Evolutionary conservation across 208 protist species (phyloP), one percentile per base, ranked within the genome.

Genomic region (Wallacemonas sp.): DNA sequence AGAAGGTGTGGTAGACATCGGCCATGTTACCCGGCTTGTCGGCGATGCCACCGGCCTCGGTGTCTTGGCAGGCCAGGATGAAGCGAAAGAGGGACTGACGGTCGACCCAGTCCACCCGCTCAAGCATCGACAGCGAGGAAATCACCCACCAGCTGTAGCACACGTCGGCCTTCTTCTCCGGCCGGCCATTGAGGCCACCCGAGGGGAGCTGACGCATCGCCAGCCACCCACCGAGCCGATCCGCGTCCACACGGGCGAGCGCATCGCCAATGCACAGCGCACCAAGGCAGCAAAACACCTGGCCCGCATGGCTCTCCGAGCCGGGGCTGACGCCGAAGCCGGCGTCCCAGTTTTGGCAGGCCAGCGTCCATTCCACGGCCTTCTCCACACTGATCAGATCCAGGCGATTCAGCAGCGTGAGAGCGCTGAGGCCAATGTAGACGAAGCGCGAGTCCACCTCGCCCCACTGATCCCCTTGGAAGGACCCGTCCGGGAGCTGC

Each of bases 61-160:
- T 72, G 77, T 99, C 98, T 76, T 98, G 98, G 65, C 97, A 99
- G 10, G 77, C 72, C 1, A 99, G 61, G 59, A 99, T 99, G 72
- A 98, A 99, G 1, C 25, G 26, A 45, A 89, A 83, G 0, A 99
- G 86, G n/a, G 76, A 79, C 1, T 93, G 74, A 10, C 63, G 70
- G 76, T 99, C 87, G 46, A 99, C 99, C 97, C 97, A 99, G 46
- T 94, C 57, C 2, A 97, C 59, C 2, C 89, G 74, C 0, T 94
- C 87, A 14, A 99, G 78, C 38, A 98, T 97, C 8, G 77, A 73
- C 14, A 99, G 74, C 1, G 98, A 86, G 1, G 98, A 97, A 5
- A 99, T 78, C 3, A 99, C 98, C 99, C 99, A 99, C 99, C 99
- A 99, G 48, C 97, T 99, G 69, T 99, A 99, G 86, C 98, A 99